Evolutionary conservation across 257 asterid species (phyloP), one percentile per base, ranked within the genome.

Genomic region (Datura wrightii): DNA sequence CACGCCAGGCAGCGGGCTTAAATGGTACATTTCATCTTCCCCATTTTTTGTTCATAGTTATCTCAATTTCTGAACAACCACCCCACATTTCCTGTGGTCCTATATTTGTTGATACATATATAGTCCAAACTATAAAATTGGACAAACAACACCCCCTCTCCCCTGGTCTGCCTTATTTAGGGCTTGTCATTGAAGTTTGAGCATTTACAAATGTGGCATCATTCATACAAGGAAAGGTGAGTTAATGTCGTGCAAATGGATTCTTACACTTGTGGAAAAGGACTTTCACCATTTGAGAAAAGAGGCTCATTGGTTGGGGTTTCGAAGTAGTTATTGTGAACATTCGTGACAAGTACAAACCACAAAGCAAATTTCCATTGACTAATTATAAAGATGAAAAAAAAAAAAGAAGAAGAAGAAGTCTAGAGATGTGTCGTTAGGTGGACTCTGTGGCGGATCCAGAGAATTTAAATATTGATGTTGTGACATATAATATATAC

Each of bases 81-180:
- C 82, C 82, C 82, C 62, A 76, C 82, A 31, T 85, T 78, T 82
- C 80, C 62, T 63, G 94, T 89, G 94, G 94, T 90, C 94, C 91
- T 86, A 65, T 83, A 76, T 66, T 72, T 66, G 84, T 80, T 88
- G 63, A 10, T 88, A 65, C 84, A 44, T 69, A 15, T 8, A 16
- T 13, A 6, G 62, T 76, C 8, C 31, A 76, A 31, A 76, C 15
- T 8, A 69, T 24, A 78, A 70, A 86, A 80, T 70, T 79, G 66
- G 65, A 86, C 78, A 48, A 84, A 53, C 52, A 50, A 24, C 39
- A 39, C 44, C 14, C 14, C 34, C 72, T 41, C 14, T 42, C 13
- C 39, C 71, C 41, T 19, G 18, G 41, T 24, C 42, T 39, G 55
- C 55, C 71, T 41, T 18, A 10, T 10, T 58, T 58, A 37, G 71